A percentile compares a stretch with the other conserved stretches of the same genome.
phyloP scores from a whole-genome alignment of 495 filamentous ascomycete genomes.

The Penicillium arizonense region DNA sequence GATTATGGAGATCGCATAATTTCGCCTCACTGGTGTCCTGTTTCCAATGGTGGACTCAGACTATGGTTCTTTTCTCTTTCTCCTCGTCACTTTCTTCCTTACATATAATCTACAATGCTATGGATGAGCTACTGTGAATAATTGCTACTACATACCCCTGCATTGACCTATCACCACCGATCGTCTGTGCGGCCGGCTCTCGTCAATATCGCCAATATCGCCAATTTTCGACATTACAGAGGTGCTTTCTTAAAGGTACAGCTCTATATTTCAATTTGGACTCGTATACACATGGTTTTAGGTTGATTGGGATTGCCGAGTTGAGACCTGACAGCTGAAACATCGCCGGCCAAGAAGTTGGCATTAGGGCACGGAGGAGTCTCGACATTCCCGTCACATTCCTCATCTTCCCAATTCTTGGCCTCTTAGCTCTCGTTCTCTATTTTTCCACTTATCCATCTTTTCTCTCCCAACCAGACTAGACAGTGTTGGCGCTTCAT shows the following conservation, averaged over 20 bases:
- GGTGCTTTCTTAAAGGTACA: too few species aligned
- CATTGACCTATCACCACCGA: background rate
- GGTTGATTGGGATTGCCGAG: too few species aligned
- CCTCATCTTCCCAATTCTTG: background rate
- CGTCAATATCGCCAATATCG: too few species aligned
- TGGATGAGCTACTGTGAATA: background rate
- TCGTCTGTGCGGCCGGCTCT: conserved; percentile 10
- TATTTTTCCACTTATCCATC: background rate
- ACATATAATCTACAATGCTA: background rate
- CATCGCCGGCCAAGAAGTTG: too few species aligned
- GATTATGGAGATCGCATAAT: too few species aligned
- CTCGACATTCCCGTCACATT: background rate
- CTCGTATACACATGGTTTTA: background rate
- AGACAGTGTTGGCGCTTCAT: conserved; percentile 16
- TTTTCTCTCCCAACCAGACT: background rate
- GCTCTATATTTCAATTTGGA: too few species aligned
- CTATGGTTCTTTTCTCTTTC: background rate
- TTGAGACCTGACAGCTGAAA: too few species aligned
- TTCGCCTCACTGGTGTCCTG: too few species aligned
- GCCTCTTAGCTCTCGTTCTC: background rate
- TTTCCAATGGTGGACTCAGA: background rate
- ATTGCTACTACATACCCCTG: too few species aligned
- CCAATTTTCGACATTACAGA: too few species aligned
- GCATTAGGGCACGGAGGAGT: background rate
- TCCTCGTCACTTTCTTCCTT: background rate